Base-by-base conservation (phyloP, 2,329 filamentous ascomycete species). In the Colletotrichum lentis region DNA sequence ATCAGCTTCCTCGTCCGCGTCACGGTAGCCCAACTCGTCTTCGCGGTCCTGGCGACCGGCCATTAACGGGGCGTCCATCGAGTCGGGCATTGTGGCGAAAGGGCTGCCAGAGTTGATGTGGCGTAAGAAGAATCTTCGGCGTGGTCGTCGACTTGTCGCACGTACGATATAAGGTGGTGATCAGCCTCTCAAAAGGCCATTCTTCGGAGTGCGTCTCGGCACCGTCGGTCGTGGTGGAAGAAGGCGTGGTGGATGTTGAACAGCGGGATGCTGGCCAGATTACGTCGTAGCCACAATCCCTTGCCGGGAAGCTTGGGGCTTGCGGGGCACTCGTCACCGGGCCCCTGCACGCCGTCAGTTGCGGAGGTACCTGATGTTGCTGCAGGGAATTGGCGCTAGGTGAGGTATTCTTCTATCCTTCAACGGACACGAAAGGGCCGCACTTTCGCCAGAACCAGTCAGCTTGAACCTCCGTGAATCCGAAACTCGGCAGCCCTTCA, bases 31-130 rank as follows among this genome's bases (percentile, higher is more conserved):
- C 64, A 70, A 61, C 56, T 69, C 72, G 58, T 71, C 73, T 41
- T 75, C 72, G 60, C 77, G 76, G 72, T 78, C 73, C 50, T 76
- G 63, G 22, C 67, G 67, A 50, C 63, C 64, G 56, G 58, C 57
- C 53, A 69, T 69, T 24, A 69, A 64, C 37, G 67, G 67, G 53
- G 67, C 67, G 31, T 69, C 67, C 63, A 69, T 67, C 16, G 63
- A 69, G 41, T 69, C 63, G 46, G 67, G 67, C 67, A 69, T 69
- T 35, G 20, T 69, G 63, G 20, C 37, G 20, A 37, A 44, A 27
- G 16, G 7, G 41, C 61, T 43, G 41, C 39, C 65, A 49, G 31
- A 35, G 37, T 58, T 20, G 22, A 35, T 58, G 41, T 46, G 24
- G 27, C 31, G 43, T 47, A 20, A 10, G 55, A 37, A 12, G 7